Evolutionary conservation across 495 filamentous ascomycete genomes (phyloP).

Genomic region (Tuber melanosporum): DNA sequence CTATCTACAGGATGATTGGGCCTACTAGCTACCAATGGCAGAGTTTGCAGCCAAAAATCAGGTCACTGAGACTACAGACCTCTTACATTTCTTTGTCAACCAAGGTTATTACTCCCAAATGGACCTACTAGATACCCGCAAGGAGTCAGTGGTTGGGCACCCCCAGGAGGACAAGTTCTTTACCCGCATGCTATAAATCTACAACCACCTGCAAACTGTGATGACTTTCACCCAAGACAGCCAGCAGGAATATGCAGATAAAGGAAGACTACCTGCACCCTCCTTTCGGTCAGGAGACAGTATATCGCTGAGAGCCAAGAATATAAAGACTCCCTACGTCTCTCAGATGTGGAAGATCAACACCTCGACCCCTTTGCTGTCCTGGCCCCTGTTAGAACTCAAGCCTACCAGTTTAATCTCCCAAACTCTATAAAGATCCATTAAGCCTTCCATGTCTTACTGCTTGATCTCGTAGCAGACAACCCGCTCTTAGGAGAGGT

Average conservation of each 20-base stretch:
- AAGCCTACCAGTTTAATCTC: no score
- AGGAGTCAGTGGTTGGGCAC: no score
- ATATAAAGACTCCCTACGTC: not conserved
- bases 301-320: not conserved
- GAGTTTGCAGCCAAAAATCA: no score
- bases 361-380: not conserved
- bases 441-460: no score
- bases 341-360: constrained; percentile 7
- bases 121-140: not conserved
- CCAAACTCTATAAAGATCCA: no score
- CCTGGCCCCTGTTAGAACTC: no score
- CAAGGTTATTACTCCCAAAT: not conserved
- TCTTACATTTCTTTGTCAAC: constrained; percentile 19
- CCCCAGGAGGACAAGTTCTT: not conserved
- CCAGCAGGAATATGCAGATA: not conserved
- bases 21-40: constrained; percentile 20
- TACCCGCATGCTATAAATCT: not conserved
- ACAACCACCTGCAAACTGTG: not conserved
- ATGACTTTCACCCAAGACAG: not conserved
- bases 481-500: no score
- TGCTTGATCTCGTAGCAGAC: no score
- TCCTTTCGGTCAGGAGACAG: not conserved
- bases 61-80: constrained; percentile 6
- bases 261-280: not conserved
- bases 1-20: constrained; percentile 39